A percentile compares a stretch with the other conserved stretches of the same genome.
phyloP scores from a whole-genome alignment of 2,329 filamentous ascomycete species.

The Colletotrichum sp. region DNA sequence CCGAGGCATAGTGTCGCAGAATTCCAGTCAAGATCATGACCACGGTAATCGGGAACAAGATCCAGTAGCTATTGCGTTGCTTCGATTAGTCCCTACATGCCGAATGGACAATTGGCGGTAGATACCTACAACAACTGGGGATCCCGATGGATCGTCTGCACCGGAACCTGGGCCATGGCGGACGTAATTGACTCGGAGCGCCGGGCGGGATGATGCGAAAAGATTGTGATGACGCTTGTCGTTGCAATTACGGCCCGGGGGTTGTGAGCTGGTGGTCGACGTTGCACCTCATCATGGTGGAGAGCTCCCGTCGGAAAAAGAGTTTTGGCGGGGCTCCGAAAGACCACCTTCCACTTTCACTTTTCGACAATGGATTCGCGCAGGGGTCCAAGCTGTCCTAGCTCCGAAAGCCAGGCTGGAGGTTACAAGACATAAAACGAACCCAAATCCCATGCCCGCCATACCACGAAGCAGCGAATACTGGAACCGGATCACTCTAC shows the following conservation, averaged over 20 bases:
- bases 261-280: neutral
- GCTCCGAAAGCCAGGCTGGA: conserved; percentile 20
- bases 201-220: neutral
- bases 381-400: conserved; percentile 19
- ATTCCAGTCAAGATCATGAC: conserved; percentile 98
- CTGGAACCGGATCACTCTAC: neutral
- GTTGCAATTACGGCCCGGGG: neutral
- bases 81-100: conserved; percentile 1
- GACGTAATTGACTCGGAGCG: neutral
- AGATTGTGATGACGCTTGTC: neutral
- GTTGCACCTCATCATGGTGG: neutral
- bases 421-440: conserved; percentile 12
- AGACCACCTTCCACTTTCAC: conserved; percentile 27
- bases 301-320: conserved; percentile 21
- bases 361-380: neutral
- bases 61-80: conserved; percentile 85
- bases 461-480: neutral
- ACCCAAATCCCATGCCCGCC: neutral
- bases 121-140: conserved; percentile 89
- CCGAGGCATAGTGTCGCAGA: conserved; percentile 92
- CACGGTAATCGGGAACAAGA: conserved; percentile 93
- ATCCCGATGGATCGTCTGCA: conserved; percentile 98
- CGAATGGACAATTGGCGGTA: neutral
- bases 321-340: conserved; percentile 21
- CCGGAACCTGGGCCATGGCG: conserved; percentile 81